Conservation (phyloP, 2,329 filamentous ascomycete genomes). For the Diaporthe citrichinensis region DNA sequence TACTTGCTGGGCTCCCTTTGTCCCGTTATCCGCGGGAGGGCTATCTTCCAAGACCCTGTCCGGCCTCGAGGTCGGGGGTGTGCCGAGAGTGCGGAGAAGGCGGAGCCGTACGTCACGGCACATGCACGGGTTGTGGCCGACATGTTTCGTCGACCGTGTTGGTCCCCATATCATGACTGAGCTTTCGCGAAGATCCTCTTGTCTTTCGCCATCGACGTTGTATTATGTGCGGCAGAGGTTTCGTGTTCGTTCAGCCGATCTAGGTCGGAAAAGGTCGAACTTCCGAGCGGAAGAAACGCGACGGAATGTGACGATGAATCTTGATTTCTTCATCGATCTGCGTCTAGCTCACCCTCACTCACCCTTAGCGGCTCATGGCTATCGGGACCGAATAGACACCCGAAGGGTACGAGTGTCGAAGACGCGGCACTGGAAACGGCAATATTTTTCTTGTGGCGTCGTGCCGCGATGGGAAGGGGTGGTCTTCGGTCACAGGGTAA, state of each 20-base stretch:
- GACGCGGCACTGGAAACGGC: conserved; percentile 18
- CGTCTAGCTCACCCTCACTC: conserved; percentile 1
- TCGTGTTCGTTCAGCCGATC: conserved; percentile 5
- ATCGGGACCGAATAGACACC: conserved; percentile 33
- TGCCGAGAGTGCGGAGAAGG: conserved; percentile 34
- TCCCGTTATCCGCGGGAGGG: conserved; percentile 8
- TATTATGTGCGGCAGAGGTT: not conserved
- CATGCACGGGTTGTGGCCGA: conserved; percentile 37
- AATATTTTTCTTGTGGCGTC: conserved; percentile 23
- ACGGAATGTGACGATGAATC: conserved; percentile 33
- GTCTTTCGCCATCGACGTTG: not conserved
- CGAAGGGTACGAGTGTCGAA: conserved; percentile 2
- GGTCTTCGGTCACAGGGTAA: conserved; percentile 11
- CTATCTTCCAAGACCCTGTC: conserved; percentile 7
- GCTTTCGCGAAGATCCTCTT: not conserved
- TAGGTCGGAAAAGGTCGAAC: conserved; percentile 3
- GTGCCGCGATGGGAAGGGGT: conserved; percentile 1
- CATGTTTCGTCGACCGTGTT: not conserved
- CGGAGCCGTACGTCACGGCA: conserved; percentile 36
- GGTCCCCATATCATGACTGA: not conserved
- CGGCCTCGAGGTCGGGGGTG: conserved; percentile 28
- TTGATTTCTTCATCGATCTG: conserved; percentile 20
- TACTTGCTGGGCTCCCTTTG: conserved; percentile 16
- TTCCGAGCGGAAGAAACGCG: conserved; percentile 14
- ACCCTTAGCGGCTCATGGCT: not conserved